phyloP scores from a whole-genome alignment of 2,329 filamentous ascomycete species.

The Alternaria rosae region DNA sequence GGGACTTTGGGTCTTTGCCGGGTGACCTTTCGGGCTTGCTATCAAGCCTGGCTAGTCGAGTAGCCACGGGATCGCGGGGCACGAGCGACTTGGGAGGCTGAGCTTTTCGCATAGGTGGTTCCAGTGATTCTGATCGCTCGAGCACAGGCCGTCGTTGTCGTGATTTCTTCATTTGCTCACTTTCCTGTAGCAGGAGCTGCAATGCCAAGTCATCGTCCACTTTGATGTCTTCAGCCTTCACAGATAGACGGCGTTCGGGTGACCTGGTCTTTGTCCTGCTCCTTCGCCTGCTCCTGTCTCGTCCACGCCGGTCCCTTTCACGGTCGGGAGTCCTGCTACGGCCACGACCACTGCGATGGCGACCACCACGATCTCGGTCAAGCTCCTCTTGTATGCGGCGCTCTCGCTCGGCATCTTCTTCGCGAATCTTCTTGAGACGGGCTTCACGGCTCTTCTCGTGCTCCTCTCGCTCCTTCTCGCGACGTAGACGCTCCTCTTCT shows the following conservation, averaged over 20 bases:
- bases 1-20: conserved; percentile 26
- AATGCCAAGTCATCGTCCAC: conserved; percentile 49
- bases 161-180: conserved; percentile 49
- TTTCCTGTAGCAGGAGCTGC: conserved; percentile 45
- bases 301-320: conserved; percentile 32
- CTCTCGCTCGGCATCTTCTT: conserved; percentile 46
- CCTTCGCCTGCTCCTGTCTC: conserved; percentile 33
- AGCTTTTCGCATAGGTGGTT: conserved; percentile 49
- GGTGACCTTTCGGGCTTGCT: conserved; percentile 36
- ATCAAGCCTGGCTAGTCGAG: conserved; percentile 41
- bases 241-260: conserved; percentile 30
- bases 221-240: conserved; percentile 47
- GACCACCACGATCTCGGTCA: conserved; percentile 57
- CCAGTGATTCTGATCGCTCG: conserved; percentile 49
- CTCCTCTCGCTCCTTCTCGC: conserved; percentile 53
- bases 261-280: conserved; percentile 33
- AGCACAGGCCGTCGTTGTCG: conserved; percentile 46
- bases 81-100: conserved; percentile 47
- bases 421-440: conserved; percentile 51
- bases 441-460: conserved; percentile 55
- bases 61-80: conserved; percentile 42
- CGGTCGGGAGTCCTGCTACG: conserved; percentile 38
- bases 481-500: conserved; percentile 60
- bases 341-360: conserved; percentile 38
- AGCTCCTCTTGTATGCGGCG: conserved; percentile 58